Base-by-base conservation (phyloP, 495 filamentous ascomycete genomes). In the Xylaria venustula region DNA sequence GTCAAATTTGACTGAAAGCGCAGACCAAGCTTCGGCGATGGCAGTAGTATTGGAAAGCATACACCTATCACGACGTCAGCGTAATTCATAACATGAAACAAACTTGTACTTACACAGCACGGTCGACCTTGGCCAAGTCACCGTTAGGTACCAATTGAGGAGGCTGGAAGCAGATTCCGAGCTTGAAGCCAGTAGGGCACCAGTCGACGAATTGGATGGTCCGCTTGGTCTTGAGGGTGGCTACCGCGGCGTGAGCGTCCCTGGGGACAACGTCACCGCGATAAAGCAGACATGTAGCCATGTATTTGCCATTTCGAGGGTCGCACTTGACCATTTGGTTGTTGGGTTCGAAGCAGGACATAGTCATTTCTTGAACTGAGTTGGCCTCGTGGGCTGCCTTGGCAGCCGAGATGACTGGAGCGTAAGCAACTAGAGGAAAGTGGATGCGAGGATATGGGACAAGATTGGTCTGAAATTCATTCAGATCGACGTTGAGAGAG, bases 141-240 rank as follows among this genome's bases (percentile, higher is more conserved):
- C 95, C 92, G 80, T 95, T 96, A 73, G 94, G 94, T 52, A 97
- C 92, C 79, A 87, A 88, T 81, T 93, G 85, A 63, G 94, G 94
- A 59, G 93, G 90, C 83, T 98, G 93, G 85, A 91, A 97, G 89
- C 92, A 97, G 85, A 98, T 98, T 82, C 94, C 94, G 68, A 98
- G 89, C 89, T 98, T 98, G 88, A 98, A 98, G 67, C 94, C 94
- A 71, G 94, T 98, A 65, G 94, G 94, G 86, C 94, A 98, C 94
- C 94, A 98, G 81, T 98, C 94, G 68, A 98, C 94, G 71, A 98
- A 96, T 83, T 98, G 93, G 72, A 98, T 97, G 72, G 92, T 96
- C 62, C 92, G 87, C 87, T 96, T 97, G 68, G 95, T 96, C 89
- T 98, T 98, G 75, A 98, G 89, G 46, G 88, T 90, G 48, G 92